Conservation (phyloP, 164 flowering plant genomes). For the Nymphaea thermarum region DNA sequence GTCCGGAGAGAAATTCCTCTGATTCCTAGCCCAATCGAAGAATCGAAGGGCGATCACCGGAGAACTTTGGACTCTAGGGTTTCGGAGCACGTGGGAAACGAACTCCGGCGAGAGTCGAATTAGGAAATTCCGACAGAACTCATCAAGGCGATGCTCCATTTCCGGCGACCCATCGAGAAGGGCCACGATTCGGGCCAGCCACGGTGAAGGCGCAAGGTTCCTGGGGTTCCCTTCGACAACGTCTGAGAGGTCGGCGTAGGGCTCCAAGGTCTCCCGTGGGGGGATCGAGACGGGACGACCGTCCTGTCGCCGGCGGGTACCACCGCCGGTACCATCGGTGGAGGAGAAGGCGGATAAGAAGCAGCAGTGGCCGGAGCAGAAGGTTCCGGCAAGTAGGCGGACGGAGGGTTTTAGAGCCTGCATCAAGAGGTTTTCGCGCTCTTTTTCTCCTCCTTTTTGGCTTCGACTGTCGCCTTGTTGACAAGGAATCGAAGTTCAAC, state of each 20-base stretch:
- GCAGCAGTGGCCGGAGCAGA: no score
- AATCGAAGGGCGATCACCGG: slow-evolving; percentile 41
- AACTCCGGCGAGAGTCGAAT: slow-evolving; percentile 62
- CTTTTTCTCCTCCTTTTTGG: no score
- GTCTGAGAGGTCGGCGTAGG: slow-evolving; percentile 48
- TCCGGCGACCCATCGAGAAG: slow-evolving; percentile 34
- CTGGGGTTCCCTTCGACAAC: slow-evolving; percentile 18
- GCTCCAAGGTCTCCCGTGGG: slow-evolving; percentile 86
- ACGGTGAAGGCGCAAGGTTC: slow-evolving; percentile 48
- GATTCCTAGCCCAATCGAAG: slow-evolving; percentile 73
- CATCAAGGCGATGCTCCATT: slow-evolving; percentile 41
- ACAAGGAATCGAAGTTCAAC: no score
- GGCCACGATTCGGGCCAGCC: slow-evolving; percentile 45
- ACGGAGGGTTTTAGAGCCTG: no score
- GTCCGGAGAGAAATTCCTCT: slow-evolving; percentile 38
- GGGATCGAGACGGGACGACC: slow-evolving; percentile 15
- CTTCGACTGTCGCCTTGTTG: no score
- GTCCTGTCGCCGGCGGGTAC: no score
- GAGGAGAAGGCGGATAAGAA: no score
- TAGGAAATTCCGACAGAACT: slow-evolving; percentile 45
- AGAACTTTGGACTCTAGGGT: not conserved
- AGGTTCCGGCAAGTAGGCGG: no score
- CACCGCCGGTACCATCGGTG: no score
- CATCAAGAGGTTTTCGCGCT: no score
- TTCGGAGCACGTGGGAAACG: slow-evolving; percentile 30